phyloP scores from a whole-genome alignment of 2,329 filamentous ascomycete species.

The Davidsoniella eucalypti region DNA sequence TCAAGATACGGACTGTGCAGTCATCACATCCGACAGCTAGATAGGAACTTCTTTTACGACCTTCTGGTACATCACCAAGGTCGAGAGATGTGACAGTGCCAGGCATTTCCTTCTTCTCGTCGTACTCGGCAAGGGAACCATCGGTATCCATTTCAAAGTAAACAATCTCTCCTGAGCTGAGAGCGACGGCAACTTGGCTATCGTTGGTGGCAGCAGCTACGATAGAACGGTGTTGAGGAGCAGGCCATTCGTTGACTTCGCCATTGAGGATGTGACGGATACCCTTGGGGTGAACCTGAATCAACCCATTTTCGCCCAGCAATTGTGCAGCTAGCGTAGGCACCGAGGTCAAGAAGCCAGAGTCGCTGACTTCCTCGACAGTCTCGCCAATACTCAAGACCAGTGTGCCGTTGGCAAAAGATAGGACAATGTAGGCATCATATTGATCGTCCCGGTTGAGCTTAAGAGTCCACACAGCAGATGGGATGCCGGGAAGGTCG shows the following conservation, averaged over 20 bases:
- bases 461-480: slow-evolving; percentile 91
- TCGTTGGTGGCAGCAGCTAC: slow-evolving; percentile 89
- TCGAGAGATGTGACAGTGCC: slow-evolving; percentile 92
- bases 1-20: slow-evolving; percentile 83
- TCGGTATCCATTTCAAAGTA: slow-evolving; percentile 97
- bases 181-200: slow-evolving; percentile 77
- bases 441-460: slow-evolving; percentile 65
- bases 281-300: slow-evolving; percentile 93
- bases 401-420: slow-evolving; percentile 75
- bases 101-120: slow-evolving; percentile 88
- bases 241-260: slow-evolving; percentile 80
- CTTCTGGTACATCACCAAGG: slow-evolving; percentile 80
- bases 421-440: slow-evolving; percentile 91
- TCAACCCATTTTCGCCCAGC: slow-evolving; percentile 77
- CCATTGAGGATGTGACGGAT: slow-evolving; percentile 75
- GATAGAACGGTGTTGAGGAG: slow-evolving; percentile 85
- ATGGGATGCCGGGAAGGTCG: slow-evolving; percentile 73
- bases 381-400: slow-evolving; percentile 93
- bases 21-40: slow-evolving; percentile 94
- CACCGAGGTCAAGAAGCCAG: slow-evolving; percentile 76
- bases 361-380: slow-evolving; percentile 88
- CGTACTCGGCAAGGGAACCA: slow-evolving; percentile 79
- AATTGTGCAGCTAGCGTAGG: slow-evolving; percentile 87
- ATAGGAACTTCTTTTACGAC: slow-evolving; percentile 76
- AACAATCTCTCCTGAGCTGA: slow-evolving; percentile 91